Base-by-base conservation (phyloP, 176 grass and related monocot species). In the Cymbopogon citratus region DNA sequence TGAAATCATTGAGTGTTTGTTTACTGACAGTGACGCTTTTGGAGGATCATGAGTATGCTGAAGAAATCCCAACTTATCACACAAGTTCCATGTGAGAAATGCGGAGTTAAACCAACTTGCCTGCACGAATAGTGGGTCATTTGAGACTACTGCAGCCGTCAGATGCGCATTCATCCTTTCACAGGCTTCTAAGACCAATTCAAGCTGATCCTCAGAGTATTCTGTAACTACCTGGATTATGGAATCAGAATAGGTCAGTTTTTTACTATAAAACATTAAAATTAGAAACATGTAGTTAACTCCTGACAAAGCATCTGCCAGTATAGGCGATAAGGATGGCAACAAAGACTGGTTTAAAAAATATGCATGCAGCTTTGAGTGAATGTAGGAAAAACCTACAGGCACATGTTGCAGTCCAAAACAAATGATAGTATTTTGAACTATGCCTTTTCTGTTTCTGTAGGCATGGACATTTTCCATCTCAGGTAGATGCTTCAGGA, bases 61-160 rank as follows among this genome's bases (percentile, higher is more conserved):
- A 12, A 40, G 23, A 63, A 66, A 72, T 54, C 10, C n/a, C 35
- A 44, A 56, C 6, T 33, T 6, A 61, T 33, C 49, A 11, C 12
- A 69, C 61, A 29, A 21, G 4, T 2, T 71, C 56, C 40, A 23
- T 51, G 48, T 14, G 7, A 10, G 9, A 68, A 51, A 69, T 21
- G 1, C 3, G 7, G 29, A 10, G 1, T 43, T 28, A 27, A 62
- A 27, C 24, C 3, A 87, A 84, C 81, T 87, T 93, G 73, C 96
- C 89, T 99, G 92, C 70, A 99, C 79, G 83, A 99, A 95, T 26
- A 99, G 82, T 2, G 83, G 85, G 64, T 99, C 89, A 34, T 99
- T 99, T 78, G 96, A 99, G 78, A 99, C 92, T 70, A 99, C 90
- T 3, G 96, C 96, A 83, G 96, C 92, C 7, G 96, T 95, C 60